Evolutionary conservation across 106 monocot genomes (phyloP), one percentile per base, ranked within the genome.

Genomic region (Dendrobium nobile): DNA sequence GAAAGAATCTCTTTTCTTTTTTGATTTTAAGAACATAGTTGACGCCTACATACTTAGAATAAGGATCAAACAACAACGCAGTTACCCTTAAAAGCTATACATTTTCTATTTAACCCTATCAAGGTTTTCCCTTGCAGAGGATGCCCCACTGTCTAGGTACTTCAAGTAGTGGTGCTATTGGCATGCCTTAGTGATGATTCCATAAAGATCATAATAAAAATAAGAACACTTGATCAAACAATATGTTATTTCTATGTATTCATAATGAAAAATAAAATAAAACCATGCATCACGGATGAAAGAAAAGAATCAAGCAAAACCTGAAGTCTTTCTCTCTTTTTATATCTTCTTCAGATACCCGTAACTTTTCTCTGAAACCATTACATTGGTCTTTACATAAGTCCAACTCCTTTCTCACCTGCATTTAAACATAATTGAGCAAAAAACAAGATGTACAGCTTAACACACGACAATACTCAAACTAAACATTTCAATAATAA

Each of bases 331-430:
- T 51, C 80, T 80, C 85, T 48, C 41, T 72, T 80, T 61, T 22
- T 19, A 31, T 51, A 80, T 78, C 82, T 80, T 90, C 85, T 47
- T 80, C 80, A 13, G 54, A 70, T 37, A 75, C n/a, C 48, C 20
- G 16, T 61, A 89, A 75, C 51, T 58, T 85, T 56, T 75, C 84
- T 59, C 24, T 79, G 4, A 89, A 77, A 55, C 48, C 26, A 18
- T 41, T 83, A 51, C 83, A 85, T 77, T 89, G 70, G 80, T 84
- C 89, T 75, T 68, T 80, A 26, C 68, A 95, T 78, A 77, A 82
- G 70, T 82, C 91, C 75, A 95, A 56, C 77, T 93, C 84, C 73
- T 55, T 75, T 54, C 31, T 84, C 43, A 81, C 88, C 95, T 95
- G 79, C 22, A 43, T 77, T 41, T 31, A 37, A 20, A 70, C 11